These are phyloP conservation scores for Ephemerocybe angulata DNA, from an alignment of 768 basidiomycete species.

Conservation along the genomic window DNA sequence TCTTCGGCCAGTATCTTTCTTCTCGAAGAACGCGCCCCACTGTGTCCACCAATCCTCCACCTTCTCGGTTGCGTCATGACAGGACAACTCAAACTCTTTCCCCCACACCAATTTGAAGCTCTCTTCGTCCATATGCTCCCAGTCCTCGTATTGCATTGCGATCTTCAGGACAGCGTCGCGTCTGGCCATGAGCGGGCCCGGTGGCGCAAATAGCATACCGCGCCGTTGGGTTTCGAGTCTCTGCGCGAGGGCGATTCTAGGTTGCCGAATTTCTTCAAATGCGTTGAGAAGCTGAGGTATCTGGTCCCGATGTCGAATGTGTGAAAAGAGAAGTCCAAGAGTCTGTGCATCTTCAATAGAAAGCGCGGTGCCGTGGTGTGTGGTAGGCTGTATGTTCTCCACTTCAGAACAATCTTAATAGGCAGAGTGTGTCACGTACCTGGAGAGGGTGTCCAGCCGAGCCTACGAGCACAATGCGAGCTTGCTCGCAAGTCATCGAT, in stretches of 20 bases:
- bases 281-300: constrained; percentile 49
- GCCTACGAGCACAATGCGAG: constrained; percentile 50
- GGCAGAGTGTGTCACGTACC: no score
- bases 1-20: constrained; percentile 14
- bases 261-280: constrained; percentile 56
- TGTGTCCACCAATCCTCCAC: constrained; percentile 66
- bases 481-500: constrained; percentile 46
- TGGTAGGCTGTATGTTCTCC: constrained; percentile 53
- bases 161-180: constrained; percentile 42
- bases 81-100: constrained; percentile 45
- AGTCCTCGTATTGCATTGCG: constrained; percentile 29
- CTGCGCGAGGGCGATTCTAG: constrained; percentile 44
- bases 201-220: constrained; percentile 40
- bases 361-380: constrained; percentile 48
- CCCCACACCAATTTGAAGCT: constrained; percentile 49
- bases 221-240: constrained; percentile 44
- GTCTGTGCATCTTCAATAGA: constrained; percentile 62
- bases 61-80: constrained; percentile 50
- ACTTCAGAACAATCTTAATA: no score
- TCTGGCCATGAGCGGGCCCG: constrained; percentile 39
- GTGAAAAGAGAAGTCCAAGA: constrained; percentile 55
- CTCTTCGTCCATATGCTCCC: constrained; percentile 44
- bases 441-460: constrained; percentile 59
- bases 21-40: constrained; percentile 33
- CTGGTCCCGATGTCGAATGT: constrained; percentile 43